Percentiles rank a stretch among this genome's conserved stretches.
Conservation (phyloP, 352 stramenopile genomes). For the Globisporangium irregulare region DNA sequence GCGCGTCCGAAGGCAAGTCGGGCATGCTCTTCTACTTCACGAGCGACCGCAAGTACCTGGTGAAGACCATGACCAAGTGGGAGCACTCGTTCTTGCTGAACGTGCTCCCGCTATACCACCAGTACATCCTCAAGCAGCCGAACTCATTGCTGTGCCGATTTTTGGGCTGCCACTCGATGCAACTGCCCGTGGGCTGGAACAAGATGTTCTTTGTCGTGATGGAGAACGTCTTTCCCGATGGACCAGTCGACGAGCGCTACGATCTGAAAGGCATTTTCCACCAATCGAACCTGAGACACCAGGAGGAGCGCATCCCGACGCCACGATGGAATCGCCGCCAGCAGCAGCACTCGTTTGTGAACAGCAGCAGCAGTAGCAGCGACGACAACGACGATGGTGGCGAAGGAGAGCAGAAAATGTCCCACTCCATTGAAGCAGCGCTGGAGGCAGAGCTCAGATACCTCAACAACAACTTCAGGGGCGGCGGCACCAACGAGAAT, state of each 20-base stretch:
- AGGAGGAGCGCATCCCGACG: conserved; percentile 35
- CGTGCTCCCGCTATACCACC: conserved; percentile 80
- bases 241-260: conserved; percentile 75
- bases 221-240: conserved; percentile 84
- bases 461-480: conserved; percentile 21
- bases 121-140: conserved; percentile 82
- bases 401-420: conserved; percentile 19
- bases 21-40: conserved; percentile 90
- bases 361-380: conserved; percentile 13
- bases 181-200: conserved; percentile 87
- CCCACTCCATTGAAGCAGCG: conserved; percentile 14
- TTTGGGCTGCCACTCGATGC: conserved; percentile 85
- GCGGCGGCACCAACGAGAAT: conserved; percentile 27
- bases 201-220: conserved; percentile 91
- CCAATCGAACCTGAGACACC: conserved; percentile 47
- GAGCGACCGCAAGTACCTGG: conserved; percentile 78
- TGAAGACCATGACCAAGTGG: conserved; percentile 89
- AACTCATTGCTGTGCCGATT: conserved; percentile 80
- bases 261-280: conserved; percentile 85
- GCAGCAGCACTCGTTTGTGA: conserved; percentile 2
- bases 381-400: conserved; percentile 25
- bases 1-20: conserved; percentile 81
- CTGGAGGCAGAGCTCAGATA: conserved; percentile 32
- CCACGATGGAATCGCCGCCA: conserved; percentile 28
- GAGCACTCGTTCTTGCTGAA: conserved; percentile 83